phyloP scores from a whole-genome alignment of 208 protist genomes.

The Crithidia mellificae region DNA sequence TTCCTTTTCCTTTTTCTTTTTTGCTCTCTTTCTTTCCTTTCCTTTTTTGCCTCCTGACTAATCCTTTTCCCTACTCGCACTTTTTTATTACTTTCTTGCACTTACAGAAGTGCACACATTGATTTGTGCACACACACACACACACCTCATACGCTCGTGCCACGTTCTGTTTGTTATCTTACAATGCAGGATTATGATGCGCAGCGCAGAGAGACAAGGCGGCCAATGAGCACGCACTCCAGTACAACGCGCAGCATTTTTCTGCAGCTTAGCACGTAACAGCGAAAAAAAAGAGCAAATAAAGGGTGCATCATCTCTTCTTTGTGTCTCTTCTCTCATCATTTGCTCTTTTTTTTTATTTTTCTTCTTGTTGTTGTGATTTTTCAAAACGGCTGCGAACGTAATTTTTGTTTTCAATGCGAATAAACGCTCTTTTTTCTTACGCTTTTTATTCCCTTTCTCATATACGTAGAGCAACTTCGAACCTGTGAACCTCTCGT shows the following conservation, averaged over 20 bases:
- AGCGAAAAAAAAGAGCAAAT: not conserved
- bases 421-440: not conserved
- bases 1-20: not conserved
- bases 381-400: not conserved
- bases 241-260: not conserved
- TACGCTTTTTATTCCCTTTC: not conserved
- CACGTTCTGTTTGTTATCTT: no score
- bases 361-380: not conserved
- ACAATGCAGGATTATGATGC: no score
- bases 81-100: no score
- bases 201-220: not conserved
- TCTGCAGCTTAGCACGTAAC: not conserved
- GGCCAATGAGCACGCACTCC: constrained; percentile 3
- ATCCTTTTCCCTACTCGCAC: no score
- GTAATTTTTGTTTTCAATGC: not conserved
- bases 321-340: not conserved
- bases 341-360: not conserved
- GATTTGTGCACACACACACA: no score
- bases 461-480: not conserved
- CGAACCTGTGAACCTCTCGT: not conserved
- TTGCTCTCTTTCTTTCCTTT: not conserved
- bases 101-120: no score
- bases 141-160: no score
- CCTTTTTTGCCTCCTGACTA: not conserved
- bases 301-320: no score